These are phyloP conservation scores for Physcomitrellopsis africana DNA, from an alignment of 225 moss, liverwort and hornwort genomes.

Conservation along the genomic window DNA sequence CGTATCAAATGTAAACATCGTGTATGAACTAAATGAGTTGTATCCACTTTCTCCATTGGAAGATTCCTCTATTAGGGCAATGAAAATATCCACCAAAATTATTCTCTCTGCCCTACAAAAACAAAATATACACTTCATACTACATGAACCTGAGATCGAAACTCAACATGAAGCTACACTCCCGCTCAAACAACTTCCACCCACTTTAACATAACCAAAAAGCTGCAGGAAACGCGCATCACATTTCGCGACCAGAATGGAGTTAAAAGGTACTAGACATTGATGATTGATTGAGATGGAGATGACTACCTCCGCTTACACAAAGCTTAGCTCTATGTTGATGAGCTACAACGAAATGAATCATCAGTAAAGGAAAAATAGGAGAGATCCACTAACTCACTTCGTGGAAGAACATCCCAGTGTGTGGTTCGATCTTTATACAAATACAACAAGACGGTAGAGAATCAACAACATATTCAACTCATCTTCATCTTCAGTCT, in stretches of 20 bases:
- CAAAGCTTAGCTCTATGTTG: constrained; percentile 36
- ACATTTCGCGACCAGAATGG: constrained; percentile 1
- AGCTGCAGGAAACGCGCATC: not conserved
- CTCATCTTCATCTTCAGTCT: constrained; percentile 1
- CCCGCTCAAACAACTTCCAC: not conserved
- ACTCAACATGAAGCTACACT: too few species aligned
- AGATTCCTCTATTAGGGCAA: too few species aligned
- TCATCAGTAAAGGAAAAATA: constrained; percentile 22
- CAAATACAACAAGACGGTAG: constrained; percentile 38
- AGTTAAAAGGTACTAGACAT: not conserved
- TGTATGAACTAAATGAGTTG: too few species aligned
- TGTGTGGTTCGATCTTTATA: constrained; percentile 37
- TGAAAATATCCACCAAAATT: too few species aligned
- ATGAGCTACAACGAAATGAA: constrained; percentile 22
- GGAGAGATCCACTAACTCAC: constrained; percentile 32
- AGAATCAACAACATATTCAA: not conserved
- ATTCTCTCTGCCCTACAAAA: too few species aligned
- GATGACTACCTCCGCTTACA: constrained; percentile 30
- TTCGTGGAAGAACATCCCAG: constrained; percentile 12
- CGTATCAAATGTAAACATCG: too few species aligned
- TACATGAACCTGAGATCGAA: too few species aligned
- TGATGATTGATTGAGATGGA: constrained; percentile 12
- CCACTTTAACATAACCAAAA: not conserved
- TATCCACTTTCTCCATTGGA: too few species aligned
- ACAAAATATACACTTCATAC: too few species aligned